A percentile compares a stretch with the other conserved stretches of the same genome.
phyloP scores from a whole-genome alignment of 805 yeast species.

The Yamadazyma scolyti region DNA sequence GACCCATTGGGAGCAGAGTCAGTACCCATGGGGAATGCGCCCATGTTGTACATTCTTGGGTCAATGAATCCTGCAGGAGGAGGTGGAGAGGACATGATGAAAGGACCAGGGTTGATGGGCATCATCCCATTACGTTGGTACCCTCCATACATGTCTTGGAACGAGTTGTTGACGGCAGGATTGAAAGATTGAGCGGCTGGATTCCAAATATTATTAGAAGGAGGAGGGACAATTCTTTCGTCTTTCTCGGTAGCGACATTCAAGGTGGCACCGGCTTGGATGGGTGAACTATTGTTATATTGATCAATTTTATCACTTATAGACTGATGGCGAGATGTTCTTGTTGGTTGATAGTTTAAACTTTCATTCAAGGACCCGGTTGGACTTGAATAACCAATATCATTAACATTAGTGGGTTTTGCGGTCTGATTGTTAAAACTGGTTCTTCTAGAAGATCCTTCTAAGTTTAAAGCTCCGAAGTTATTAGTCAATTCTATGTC shows the following conservation, averaged over 20 bases:
- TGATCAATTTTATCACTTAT: constrained; percentile 63
- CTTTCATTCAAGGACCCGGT: constrained; percentile 42
- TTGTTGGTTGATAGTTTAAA: constrained; percentile 32
- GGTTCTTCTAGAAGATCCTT: constrained; percentile 43
- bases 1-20: constrained; percentile 6
- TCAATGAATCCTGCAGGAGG: constrained; percentile 35
- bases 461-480: constrained; percentile 35
- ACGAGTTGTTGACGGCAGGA: constrained; percentile 34
- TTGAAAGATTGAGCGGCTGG: constrained; percentile 63
- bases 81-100: constrained; percentile 35
- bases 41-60: constrained; percentile 30
- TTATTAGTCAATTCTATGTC: constrained; percentile 53
- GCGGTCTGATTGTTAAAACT: constrained; percentile 36
- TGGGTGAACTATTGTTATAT: constrained; percentile 45
- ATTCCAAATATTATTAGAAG: constrained; percentile 48
- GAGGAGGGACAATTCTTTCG: constrained; percentile 6
- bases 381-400: constrained; percentile 22
- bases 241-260: constrained; percentile 24
- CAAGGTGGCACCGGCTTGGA: constrained; percentile 39
- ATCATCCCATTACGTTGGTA: constrained; percentile 13
- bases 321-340: constrained; percentile 46
- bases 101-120: constrained; percentile 39
- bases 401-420: constrained; percentile 2
- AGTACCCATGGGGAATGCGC: constrained; percentile 18
- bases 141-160: constrained; percentile 2